Evolutionary conservation across 768 basidiomycete genomes (phyloP).

Genomic region (Collybia sordida): DNA sequence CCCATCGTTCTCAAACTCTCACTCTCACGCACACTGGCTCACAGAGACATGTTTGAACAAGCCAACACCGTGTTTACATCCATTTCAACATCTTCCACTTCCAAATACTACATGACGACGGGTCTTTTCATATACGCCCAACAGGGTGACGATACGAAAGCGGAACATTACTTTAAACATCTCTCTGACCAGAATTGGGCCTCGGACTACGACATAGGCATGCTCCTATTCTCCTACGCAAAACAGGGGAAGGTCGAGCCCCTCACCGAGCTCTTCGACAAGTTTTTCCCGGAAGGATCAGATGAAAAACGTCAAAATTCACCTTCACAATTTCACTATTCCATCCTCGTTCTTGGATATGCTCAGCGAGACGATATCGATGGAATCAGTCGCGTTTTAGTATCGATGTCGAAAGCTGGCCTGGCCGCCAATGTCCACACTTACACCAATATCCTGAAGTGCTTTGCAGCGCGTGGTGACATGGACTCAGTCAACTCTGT

Average conservation of each 20-base stretch:
- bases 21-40: conserved; percentile 44
- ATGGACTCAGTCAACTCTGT: conserved; percentile 47
- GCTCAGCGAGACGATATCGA: conserved; percentile 43
- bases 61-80: conserved; percentile 45
- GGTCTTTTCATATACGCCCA: conserved; percentile 55
- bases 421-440: conserved; percentile 53
- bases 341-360: conserved; percentile 55
- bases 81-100: conserved; percentile 15
- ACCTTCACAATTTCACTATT: conserved; percentile 53
- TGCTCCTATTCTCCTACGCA: conserved; percentile 59
- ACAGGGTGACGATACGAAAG: conserved; percentile 45
- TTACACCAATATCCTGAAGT: conserved; percentile 60
- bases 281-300: conserved; percentile 45
- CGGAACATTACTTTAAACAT: conserved; percentile 41
- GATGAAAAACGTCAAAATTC: conserved; percentile 27
- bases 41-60: conserved; percentile 31
- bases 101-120: conserved; percentile 28
- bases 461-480: conserved; percentile 55
- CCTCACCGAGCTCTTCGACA: conserved; percentile 50
- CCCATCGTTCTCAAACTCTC: conserved; percentile 25
- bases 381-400: conserved; percentile 56
- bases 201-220: conserved; percentile 30
- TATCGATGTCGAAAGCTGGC: conserved; percentile 46
- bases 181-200: conserved; percentile 29
- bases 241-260: conserved; percentile 37